Conservation (phyloP, 2,329 filamentous ascomycete species). For the Beauveria scarabaeidicola region DNA sequence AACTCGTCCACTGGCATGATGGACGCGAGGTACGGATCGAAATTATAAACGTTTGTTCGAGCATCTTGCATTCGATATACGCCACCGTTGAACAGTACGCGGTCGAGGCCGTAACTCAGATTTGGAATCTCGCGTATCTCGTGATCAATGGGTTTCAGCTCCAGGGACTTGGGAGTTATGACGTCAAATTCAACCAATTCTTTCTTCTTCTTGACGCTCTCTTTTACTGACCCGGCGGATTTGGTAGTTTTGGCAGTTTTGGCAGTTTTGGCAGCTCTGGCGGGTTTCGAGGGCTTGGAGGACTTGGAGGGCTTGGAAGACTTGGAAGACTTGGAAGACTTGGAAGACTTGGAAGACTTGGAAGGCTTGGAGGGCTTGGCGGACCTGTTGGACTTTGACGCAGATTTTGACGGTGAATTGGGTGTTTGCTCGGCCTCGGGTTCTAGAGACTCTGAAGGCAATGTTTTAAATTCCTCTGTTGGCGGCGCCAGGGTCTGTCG, state of each 20-base stretch:
- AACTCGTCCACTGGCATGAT: conserved; percentile 95
- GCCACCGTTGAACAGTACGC: conserved; percentile 91
- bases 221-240: not conserved
- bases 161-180: conserved; percentile 19
- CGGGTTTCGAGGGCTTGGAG: no score
- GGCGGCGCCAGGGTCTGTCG: not conserved
- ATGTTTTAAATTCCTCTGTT: not conserved
- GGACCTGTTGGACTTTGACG: not conserved
- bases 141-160: conserved; percentile 24
- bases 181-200: conserved; percentile 20
- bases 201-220: not conserved
- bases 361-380: not conserved
- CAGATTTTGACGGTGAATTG: not conserved
- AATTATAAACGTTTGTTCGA: conserved; percentile 84
- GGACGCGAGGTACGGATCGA: conserved; percentile 84
- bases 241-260: not conserved
- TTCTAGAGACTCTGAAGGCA: not conserved
- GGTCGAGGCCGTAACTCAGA: conserved; percentile 67
- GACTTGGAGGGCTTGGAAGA: no score
- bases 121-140: conserved; percentile 41
- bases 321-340: no score
- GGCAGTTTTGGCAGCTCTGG: no score
- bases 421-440: not conserved
- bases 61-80: conserved; percentile 89
- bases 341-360: no score